A percentile compares a stretch with the other conserved stretches of the same genome.
These are phyloP conservation scores for Fusarium newnesense DNA, from an alignment of 2,329 filamentous ascomycete genomes.

Conservation along the genomic window DNA sequence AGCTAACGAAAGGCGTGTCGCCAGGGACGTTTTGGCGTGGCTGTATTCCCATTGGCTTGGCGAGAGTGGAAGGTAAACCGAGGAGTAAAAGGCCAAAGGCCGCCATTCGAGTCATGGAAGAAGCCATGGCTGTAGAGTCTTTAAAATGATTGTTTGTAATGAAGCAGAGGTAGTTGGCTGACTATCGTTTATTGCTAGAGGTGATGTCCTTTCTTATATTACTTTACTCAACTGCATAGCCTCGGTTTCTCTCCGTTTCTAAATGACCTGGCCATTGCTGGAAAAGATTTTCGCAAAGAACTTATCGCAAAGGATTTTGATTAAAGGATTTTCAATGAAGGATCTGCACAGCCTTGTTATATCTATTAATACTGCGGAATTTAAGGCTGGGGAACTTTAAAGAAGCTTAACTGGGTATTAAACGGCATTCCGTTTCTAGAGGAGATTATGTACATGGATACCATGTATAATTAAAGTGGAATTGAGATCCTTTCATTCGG, in stretches of 20 bases:
- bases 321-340: neutral
- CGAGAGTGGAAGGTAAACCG: neutral
- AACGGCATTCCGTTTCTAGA: neutral
- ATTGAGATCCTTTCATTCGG: neutral
- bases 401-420: neutral
- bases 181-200: neutral
- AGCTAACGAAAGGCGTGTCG: neutral
- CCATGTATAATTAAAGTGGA: neutral
- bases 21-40: neutral
- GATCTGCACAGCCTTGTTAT: neutral
- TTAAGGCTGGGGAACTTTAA: too few relatives aligned
- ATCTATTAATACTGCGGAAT: fast-evolving
- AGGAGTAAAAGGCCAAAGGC: neutral
- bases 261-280: neutral
- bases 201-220: neutral
- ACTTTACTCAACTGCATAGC: neutral
- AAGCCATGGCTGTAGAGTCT: neutral
- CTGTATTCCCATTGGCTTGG: neutral
- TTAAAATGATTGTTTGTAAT: neutral
- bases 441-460: neutral
- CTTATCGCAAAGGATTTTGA: neutral
- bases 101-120: neutral
- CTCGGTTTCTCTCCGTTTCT: neutral
- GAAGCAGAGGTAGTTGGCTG: neutral
- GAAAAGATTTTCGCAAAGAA: neutral